Base-by-base conservation (phyloP, 2,329 filamentous ascomycete species). In the Arthrobotrys megalospora region DNA sequence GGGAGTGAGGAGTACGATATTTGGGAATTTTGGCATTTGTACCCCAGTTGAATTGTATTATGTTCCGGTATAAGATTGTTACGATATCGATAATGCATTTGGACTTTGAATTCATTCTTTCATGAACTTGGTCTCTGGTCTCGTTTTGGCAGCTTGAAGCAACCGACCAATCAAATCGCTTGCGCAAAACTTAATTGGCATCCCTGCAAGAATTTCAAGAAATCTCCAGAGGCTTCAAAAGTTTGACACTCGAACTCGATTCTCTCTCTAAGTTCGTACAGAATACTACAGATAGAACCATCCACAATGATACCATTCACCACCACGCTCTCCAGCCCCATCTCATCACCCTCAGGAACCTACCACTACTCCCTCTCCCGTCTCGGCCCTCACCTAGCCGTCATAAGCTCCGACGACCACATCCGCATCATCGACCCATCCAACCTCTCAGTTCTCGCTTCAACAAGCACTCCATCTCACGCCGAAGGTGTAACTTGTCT, bases 401-500 rank as follows among this genome's bases (percentile, higher is more conserved):
- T 89, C 14, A 91, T 92, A 71, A 88, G 90, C 2, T 93, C 92
- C 0, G 91, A 93, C 84, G 89, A 93, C 84, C 87, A 86, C n/a
- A 86, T 94, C 19, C 88, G 89, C 32, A 84, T 93, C 16, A 88
- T 94, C 80, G 88, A 92, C 82, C 88, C 90, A 0, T 80, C 85
- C 0, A 87, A 86, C 24, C 85, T 94, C 83, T 86, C 2, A 86
- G 88, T 0, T 87, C 88, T 2, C 80, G 21, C 72, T n/a, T 87
- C 28, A 85, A 86, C 63, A 85, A 85, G 7, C 84, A 89, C 58
- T 82, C 83, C 41, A 1, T 88, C 88, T 8, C 85, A 87, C 36
- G 90, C 92, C 80, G 86, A 87, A 4, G 91, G 91, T 78, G 85
- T 93, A 80, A 90, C 90, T 12, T 89, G 89, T 79, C 85, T 93